Percentiles rank a stretch among this genome's conserved stretches.
These are phyloP conservation scores for Trichoderma afroharzianum DNA, from an alignment of 2,329 filamentous ascomycete genomes.

Conservation along the genomic window DNA sequence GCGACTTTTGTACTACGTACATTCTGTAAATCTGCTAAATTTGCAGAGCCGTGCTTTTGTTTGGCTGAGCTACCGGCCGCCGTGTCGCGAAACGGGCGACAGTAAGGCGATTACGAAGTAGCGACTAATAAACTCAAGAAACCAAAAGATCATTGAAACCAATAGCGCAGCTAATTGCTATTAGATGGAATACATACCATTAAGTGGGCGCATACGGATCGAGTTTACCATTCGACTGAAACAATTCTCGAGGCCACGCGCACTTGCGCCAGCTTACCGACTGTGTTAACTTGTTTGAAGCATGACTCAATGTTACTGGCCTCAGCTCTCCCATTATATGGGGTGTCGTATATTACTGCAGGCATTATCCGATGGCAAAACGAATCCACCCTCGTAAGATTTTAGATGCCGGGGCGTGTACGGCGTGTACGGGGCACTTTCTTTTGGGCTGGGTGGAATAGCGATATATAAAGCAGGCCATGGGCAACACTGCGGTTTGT, in stretches of 20 bases:
- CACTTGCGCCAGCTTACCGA: conserved; percentile 7
- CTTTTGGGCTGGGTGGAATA: neutral
- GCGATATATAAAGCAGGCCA: neutral
- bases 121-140: neutral
- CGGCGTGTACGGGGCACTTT: neutral
- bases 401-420: neutral
- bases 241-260: neutral
- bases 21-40: neutral
- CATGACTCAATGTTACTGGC: neutral
- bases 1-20: neutral
- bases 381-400: neutral
- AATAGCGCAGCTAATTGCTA: neutral
- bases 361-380: neutral
- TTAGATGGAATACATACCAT: neutral
- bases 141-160: neutral
- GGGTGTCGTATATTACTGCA: neutral
- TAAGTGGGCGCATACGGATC: neutral
- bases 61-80: neutral
- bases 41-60: neutral
- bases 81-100: neutral
- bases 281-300: neutral
- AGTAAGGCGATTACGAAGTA: neutral
- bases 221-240: neutral
- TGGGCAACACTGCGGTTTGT: neutral
- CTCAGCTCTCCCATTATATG: neutral